Conservation (phyloP, 1,139 yeast genomes). For the Saccharomycopsis hybrid region DNA sequence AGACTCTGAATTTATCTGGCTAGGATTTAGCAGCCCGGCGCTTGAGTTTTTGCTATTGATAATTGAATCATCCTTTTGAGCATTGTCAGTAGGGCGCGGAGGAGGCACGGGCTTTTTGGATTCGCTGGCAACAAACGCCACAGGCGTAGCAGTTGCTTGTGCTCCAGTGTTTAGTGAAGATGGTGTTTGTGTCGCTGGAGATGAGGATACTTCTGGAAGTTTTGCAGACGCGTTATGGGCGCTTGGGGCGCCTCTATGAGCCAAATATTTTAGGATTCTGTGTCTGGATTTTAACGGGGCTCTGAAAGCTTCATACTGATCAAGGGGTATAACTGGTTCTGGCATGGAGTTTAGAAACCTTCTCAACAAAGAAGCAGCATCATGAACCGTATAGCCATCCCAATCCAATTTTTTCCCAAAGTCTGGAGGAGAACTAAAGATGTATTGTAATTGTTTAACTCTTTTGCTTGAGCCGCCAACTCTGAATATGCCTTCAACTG, state of each 20-base stretch:
- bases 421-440: constrained; percentile 81
- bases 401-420: constrained; percentile 84
- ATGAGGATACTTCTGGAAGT: too few species aligned
- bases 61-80: too few species aligned
- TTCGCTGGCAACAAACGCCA: too few species aligned
- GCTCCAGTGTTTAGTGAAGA: background rate
- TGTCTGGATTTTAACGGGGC: constrained; percentile 63
- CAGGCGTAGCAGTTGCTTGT: background rate
- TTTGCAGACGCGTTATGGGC: too few species aligned
- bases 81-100: background rate
- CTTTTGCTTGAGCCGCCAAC: constrained; percentile 90
- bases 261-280: constrained; percentile 55
- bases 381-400: constrained; percentile 97
- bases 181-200: background rate
- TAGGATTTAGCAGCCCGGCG: too few species aligned
- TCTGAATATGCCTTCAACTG: constrained; percentile 86
- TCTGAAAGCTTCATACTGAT: constrained; percentile 71
- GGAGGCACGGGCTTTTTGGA: background rate
- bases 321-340: constrained; percentile 84
- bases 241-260: constrained; percentile 34
- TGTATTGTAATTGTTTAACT: constrained; percentile 74
- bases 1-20: too few species aligned
- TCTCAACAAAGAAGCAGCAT: constrained; percentile 86
- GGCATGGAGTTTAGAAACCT: constrained; percentile 83
- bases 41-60: background rate